Evolutionary conservation across 371 early-diverging fungal genomes (phyloP).

Genomic region (Rhizopus microsporus): DNA sequence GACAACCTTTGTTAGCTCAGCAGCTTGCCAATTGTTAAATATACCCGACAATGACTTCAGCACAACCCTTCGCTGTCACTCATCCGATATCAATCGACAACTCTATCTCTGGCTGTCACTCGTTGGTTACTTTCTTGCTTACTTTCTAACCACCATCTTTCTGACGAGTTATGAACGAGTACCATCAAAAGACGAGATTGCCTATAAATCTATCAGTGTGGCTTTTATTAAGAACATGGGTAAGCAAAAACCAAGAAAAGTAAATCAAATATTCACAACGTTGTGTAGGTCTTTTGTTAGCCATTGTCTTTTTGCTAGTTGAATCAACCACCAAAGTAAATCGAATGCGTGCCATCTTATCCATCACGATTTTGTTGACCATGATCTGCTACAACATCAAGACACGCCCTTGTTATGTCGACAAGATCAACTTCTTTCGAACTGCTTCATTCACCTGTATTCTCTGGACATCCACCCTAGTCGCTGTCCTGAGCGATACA

Average conservation of each 20-base stretch:
- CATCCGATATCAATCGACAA: constrained; percentile 47
- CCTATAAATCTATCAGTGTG: constrained; percentile 68
- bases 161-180: constrained; percentile 71
- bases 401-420: constrained; percentile 60
- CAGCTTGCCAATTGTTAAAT: constrained; percentile 60
- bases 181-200: constrained; percentile 69
- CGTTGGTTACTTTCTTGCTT: constrained; percentile 63
- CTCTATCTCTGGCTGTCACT: constrained; percentile 65
- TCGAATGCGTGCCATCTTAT: constrained; percentile 56
- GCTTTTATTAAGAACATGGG: constrained; percentile 76
- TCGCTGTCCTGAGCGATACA: constrained; percentile 54
- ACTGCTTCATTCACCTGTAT: constrained; percentile 63
- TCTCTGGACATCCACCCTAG: constrained; percentile 56
- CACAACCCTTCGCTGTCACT: constrained; percentile 51
- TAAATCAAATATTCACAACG: not conserved
- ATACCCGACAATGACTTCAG: constrained; percentile 41
- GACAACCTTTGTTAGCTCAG: constrained; percentile 63
- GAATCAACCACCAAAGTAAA: constrained; percentile 57
- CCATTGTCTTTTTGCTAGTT: constrained; percentile 57
- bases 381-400: constrained; percentile 68
- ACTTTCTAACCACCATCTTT: constrained; percentile 66
- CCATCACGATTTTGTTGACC: constrained; percentile 55
- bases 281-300: constrained; percentile 46
- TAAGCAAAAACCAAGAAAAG: constrained; percentile 13
- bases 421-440: constrained; percentile 63